Percentiles rank a stretch among this genome's conserved stretches.
Evolutionary conservation across 106 monocot species (phyloP).

Genomic region (Dendrobium officinale): DNA sequence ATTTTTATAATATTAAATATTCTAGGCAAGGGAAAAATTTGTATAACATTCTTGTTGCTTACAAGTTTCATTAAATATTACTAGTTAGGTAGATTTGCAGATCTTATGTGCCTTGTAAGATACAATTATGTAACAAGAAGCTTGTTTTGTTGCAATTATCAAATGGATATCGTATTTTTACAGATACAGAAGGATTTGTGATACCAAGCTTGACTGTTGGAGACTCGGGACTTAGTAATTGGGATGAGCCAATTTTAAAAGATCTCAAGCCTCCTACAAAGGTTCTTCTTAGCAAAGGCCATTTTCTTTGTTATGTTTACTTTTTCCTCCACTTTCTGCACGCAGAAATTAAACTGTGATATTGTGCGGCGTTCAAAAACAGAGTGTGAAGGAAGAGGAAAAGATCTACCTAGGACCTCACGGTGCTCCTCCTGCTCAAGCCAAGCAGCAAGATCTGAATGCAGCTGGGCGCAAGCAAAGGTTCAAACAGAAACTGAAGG

Average conservation of each 20-base stretch:
- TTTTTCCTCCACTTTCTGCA: background rate
- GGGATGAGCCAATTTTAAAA: conserved; percentile 24
- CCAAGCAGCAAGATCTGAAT: conserved; percentile 42
- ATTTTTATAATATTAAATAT: no score
- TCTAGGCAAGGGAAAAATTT: no score
- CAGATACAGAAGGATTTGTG: conserved; percentile 83
- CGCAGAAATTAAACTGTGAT: background rate
- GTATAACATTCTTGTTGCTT: no score
- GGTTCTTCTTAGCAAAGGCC: conserved; percentile 9
- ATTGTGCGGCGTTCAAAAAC: background rate
- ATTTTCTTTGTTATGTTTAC: background rate
- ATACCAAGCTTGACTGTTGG: conserved; percentile 57
- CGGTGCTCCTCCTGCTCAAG: conserved; percentile 57
- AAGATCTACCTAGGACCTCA: conserved; percentile 87
- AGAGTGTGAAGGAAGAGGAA: conserved; percentile 48
- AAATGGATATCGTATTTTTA: background rate
- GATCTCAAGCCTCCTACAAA: conserved; percentile 44
- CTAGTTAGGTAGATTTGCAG: no score
- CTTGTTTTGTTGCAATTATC: no score
- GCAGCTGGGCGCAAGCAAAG: conserved; percentile 36
- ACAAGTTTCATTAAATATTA: no score
- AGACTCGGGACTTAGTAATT: conserved; percentile 27
- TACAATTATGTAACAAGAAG: no score
- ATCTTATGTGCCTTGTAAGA: no score
- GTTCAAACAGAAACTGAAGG: conserved; percentile 59